Percentiles rank a stretch among this genome's conserved stretches.
Evolutionary conservation across 495 filamentous ascomycete species (phyloP).

Genomic region (Penicillium cinerascens): DNA sequence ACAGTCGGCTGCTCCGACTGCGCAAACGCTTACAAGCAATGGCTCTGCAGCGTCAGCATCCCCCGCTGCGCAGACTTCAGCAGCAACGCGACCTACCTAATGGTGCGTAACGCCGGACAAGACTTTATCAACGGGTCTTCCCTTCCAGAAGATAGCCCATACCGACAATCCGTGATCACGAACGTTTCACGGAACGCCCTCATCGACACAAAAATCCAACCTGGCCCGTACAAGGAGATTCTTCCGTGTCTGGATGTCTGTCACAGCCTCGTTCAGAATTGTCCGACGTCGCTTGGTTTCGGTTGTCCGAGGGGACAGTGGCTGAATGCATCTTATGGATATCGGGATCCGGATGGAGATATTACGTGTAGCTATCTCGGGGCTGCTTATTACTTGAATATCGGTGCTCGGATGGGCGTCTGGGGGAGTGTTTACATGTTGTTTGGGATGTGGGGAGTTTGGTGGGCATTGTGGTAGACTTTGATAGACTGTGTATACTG

Average conservation of each 20-base stretch:
- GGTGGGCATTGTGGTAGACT: constrained; percentile 9
- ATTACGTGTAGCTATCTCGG: constrained; percentile 59
- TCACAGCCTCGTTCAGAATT: constrained; percentile 75
- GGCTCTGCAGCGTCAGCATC: constrained; percentile 92
- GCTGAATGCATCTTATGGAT: constrained; percentile 65
- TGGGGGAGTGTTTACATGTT: constrained; percentile 16
- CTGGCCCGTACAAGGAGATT: constrained; percentile 92
- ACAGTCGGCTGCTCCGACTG: constrained; percentile 73
- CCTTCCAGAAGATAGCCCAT: constrained; percentile 35
- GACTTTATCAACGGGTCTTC: constrained; percentile 64
- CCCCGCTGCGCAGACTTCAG: constrained; percentile 86
- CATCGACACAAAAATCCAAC: constrained; percentile 68
- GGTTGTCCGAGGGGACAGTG: constrained; percentile 63
- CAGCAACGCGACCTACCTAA: constrained; percentile 50
- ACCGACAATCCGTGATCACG: constrained; percentile 27
- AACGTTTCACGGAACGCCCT: constrained; percentile 60
- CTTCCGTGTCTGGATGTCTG: constrained; percentile 83
- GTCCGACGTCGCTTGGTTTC: constrained; percentile 77
- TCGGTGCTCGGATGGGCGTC: constrained; percentile 15
- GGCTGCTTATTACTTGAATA: constrained; percentile 49
- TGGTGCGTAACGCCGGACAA: constrained; percentile 64
- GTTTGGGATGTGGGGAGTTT: constrained; percentile 13
- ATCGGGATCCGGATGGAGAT: constrained; percentile 36
- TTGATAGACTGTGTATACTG: neutral
- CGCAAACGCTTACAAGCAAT: constrained; percentile 75